Evolutionary conservation across 2,329 filamentous ascomycete genomes (phyloP).

Genomic region (Exophiala xenobiotica): DNA sequence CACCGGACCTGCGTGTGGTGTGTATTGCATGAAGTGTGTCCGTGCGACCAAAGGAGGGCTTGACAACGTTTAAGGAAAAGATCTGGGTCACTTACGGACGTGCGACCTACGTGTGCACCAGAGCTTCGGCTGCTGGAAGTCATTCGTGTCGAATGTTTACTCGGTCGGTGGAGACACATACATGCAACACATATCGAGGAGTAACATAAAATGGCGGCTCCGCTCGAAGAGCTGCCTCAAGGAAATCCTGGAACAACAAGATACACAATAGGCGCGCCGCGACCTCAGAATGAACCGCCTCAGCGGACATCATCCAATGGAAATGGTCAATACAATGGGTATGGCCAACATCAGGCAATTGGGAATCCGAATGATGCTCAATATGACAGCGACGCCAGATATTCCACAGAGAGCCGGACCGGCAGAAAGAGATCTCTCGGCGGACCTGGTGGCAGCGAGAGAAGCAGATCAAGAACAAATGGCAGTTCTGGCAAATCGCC

Average conservation of each 20-base stretch:
- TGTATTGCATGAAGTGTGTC: conserved; percentile 13
- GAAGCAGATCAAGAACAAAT: conserved; percentile 36
- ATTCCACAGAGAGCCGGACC: conserved; percentile 30
- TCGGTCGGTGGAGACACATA: conserved; percentile 6
- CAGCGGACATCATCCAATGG: conserved; percentile 22
- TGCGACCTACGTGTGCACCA: conserved; percentile 1
- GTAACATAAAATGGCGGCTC: conserved; percentile 20
- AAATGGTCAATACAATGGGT: conserved; percentile 15
- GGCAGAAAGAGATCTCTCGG: conserved; percentile 31
- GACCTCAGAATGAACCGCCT: conserved; percentile 12
- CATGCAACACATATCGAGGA: conserved; percentile 14
- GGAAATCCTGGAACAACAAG: conserved; percentile 22
- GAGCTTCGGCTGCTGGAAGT: conserved; percentile 2
- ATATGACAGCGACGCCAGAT: conserved; percentile 28
- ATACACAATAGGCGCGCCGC: conserved; percentile 26
- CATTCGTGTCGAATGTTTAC: conserved; percentile 15
- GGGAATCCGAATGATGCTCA: conserved; percentile 23
- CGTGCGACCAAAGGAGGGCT: conserved; percentile 5
- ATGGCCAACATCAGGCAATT: conserved; percentile 16
- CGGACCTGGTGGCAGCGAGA: conserved; percentile 26
- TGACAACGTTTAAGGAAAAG: conserved; percentile 3
- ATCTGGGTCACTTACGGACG: background rate
- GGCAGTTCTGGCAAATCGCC: conserved; percentile 33
- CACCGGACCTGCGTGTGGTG: conserved; percentile 1
- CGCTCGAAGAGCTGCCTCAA: conserved; percentile 23